Base-by-base conservation (phyloP, 2,329 filamentous ascomycete species). In the Coleophoma cylindrospora region DNA sequence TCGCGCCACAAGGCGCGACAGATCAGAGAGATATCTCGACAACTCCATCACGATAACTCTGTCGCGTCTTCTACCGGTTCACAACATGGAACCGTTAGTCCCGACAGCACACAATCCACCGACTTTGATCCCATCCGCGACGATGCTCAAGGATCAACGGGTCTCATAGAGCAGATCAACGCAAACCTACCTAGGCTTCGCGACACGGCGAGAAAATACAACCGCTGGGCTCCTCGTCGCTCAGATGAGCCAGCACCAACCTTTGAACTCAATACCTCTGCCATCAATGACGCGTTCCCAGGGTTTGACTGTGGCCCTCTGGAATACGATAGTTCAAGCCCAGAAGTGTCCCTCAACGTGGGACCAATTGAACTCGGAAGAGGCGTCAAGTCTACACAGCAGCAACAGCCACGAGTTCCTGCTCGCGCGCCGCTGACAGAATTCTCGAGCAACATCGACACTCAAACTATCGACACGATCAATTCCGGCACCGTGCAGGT, bases 341-440 rank as follows among this genome's bases (percentile, higher is more conserved):
- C 27, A 27, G 27, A 27, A 10, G 27, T 27, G 3, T 27, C 27
- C 27, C 27, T 27, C 27, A 27, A 27, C 27, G 27, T 6, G 3
- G 70, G 74, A 52, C 81, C 79, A 2, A 70, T 84, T 50, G 81
- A 85, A 59, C 62, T 80, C 33, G 79, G 76, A 43, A 72, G 82
- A 49, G 80, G 75, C 33, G 63, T 68, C 19, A 70, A 70, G 53
- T 71, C 49, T 15, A 27, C 27, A 27, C 27, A 27, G 27, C 49
- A 47, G 17, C 45, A 57, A 43, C 50, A 45, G 38, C 37, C 37
- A 10, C 48, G 43, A 38, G 48, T 41, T 64, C 54, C 22, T 13
- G 13, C 43, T 27, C 32, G 41, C 12, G 19, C 19, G 11, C 41
- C 41, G 4, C 41, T 33, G 12, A 15, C 17, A 22, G 41, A 44